phyloP scores from a whole-genome alignment of 2,329 filamentous ascomycete genomes.

The Colletotrichum liaoningense region DNA sequence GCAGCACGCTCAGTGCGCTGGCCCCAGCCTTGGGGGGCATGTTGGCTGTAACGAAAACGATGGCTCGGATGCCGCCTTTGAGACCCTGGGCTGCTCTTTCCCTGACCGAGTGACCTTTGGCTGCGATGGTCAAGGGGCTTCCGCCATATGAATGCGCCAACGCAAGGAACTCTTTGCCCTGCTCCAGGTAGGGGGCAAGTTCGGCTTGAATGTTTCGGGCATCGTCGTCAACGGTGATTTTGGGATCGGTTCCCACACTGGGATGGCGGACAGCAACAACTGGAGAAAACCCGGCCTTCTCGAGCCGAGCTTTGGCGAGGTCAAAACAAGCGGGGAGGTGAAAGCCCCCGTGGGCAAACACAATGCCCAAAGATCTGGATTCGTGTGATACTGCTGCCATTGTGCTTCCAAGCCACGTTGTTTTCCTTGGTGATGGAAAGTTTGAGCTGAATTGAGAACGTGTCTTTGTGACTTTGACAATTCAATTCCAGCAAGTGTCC shows the following conservation, averaged over 20 bases:
- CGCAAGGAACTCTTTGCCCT: constrained; percentile 15
- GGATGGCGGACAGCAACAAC: constrained; percentile 17
- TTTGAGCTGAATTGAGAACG: no score
- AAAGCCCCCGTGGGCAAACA: constrained; percentile 18
- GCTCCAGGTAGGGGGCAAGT: neutral
- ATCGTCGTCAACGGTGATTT: constrained; percentile 14
- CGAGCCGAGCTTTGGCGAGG: neutral
- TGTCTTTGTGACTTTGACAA: no score
- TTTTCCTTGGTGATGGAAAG: no score
- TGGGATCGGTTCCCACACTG: neutral
- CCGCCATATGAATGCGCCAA: constrained; percentile 23
- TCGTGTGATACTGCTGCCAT: neutral
- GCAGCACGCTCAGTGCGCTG: constrained; percentile 15
- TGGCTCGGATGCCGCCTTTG: constrained; percentile 7
- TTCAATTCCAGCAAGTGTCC: no score
- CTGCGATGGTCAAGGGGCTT: constrained; percentile 3
- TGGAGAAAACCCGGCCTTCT: constrained; percentile 13
- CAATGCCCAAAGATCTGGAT: neutral
- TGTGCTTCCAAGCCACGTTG: neutral
- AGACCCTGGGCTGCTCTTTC: neutral
- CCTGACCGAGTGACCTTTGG: constrained; percentile 4
- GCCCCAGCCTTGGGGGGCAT: constrained; percentile 11
- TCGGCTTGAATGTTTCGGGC: constrained; percentile 10
- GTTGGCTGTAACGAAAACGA: constrained; percentile 11
- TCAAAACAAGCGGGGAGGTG: constrained; percentile 17